Base-by-base conservation (phyloP, 306 rosid species). In the Arachis stenosperma region DNA sequence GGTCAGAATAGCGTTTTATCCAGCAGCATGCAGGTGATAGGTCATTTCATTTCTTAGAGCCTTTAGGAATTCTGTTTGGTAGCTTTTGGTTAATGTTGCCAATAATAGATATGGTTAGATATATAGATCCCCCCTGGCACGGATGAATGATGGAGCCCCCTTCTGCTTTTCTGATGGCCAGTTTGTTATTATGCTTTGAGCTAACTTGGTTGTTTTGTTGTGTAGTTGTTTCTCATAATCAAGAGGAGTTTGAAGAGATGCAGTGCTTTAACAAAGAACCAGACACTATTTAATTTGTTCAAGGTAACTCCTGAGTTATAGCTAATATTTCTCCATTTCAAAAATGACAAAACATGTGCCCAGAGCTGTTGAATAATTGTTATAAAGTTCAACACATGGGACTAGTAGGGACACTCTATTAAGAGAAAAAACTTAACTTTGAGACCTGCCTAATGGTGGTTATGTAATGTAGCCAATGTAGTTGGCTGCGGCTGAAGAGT, bases 221-320 rank as follows among this genome's bases (percentile, higher is more conserved):
- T 76, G 67, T 61, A 94, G 99, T 83, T 94, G 87, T 94, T 94
- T 81, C 97, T 94, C 71, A 94, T 88, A 82, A 94, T 94, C 92
- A 94, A 94, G 92, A 89, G 93, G 84, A 94, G 91, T 86, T 88
- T 94, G 84, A 91, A 94, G 91, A 83, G 97, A 81, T 94, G 99
- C 86, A 89, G 96, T 57, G 95, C 97, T 85, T 82, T 94, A 76
- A 94, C 99, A 41, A 94, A 94, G 96, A 94, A 85, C 88, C 99
- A 94, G 87, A 94, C 99, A 62, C 77, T 94, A 27, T 84, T 76
- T 76, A 91, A 91, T 82, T 84, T 94, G 86, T 86, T 91, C 80
- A 94, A 91, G 99, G 99, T 91, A 79, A 63, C 78, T 78, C 50
- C 76, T 69, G 36, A 75, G 67, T 11, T 74, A 60, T 51, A 37